A percentile compares a stretch with the other conserved stretches of the same genome.
phyloP scores from a whole-genome alignment of 2,329 filamentous ascomycete genomes.

The Colletotrichum magnum region DNA sequence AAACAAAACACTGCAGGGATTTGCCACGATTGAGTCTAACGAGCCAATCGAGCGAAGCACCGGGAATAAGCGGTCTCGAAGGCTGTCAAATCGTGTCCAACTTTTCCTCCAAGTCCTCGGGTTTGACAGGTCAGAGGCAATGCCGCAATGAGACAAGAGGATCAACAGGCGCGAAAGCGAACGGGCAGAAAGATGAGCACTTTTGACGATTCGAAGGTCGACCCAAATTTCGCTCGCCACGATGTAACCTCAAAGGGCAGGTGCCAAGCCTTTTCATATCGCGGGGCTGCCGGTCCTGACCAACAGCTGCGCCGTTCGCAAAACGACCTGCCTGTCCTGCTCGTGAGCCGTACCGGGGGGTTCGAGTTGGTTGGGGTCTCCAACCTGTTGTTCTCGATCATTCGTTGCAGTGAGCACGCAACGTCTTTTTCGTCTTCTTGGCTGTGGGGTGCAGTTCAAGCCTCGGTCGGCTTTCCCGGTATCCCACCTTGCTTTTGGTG shows the following conservation, averaged over 20 bases:
- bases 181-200: neutral
- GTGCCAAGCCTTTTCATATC: constrained; percentile 36
- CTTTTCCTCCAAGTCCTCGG: too few species aligned
- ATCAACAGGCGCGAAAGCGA: neutral
- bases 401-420: neutral
- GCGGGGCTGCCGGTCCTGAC: constrained; percentile 9
- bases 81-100: too few species aligned
- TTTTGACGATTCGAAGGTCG: neutral
- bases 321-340: constrained; percentile 30
- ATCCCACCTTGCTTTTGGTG: neutral
- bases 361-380: neutral
- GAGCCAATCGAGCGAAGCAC: too few species aligned
- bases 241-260: constrained; percentile 36
- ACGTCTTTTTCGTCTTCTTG: neutral
- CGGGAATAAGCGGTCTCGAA: too few species aligned
- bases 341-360: constrained; percentile 11
- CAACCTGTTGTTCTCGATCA: neutral
- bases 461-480: neutral
- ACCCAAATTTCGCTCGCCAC: constrained; percentile 14
- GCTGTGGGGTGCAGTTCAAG: neutral
- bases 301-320: constrained; percentile 9
- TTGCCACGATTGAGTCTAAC: neutral
- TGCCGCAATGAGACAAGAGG: neutral
- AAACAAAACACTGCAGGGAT: constrained; percentile 7
- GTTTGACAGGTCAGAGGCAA: neutral